A percentile compares a stretch with the other conserved stretches of the same genome.
These are phyloP conservation scores for Fabrea salina DNA, from an alignment of 169 alveolate genomes.

Conservation along the genomic window DNA sequence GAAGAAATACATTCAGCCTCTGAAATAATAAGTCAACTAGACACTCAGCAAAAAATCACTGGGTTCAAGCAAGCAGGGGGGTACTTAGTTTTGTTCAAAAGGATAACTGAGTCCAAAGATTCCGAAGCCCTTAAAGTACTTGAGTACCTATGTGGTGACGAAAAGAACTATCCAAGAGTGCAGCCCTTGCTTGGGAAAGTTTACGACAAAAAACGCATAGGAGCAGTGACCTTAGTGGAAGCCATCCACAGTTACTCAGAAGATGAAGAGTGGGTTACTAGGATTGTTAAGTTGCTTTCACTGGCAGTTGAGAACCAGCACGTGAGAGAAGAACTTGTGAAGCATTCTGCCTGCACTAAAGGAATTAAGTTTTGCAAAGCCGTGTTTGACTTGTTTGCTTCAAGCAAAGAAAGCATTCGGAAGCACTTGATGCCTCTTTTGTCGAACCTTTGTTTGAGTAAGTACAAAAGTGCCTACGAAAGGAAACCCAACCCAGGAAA, in stretches of 20 bases:
- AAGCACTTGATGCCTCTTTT: not conserved
- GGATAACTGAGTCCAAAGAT: not conserved
- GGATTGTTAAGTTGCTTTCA: not conserved
- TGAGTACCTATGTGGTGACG: not conserved
- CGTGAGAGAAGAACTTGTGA: slow-evolving; percentile 18
- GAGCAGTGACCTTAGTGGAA: slow-evolving; percentile 1
- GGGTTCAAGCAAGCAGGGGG: not conserved
- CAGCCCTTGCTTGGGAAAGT: not conserved
- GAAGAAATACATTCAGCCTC: slow-evolving; percentile 6
- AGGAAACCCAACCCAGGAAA: slow-evolving; percentile 27
- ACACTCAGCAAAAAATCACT: not conserved
- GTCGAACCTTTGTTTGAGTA: slow-evolving; percentile 9
- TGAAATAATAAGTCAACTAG: not conserved
- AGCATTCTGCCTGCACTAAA: slow-evolving; percentile 26
- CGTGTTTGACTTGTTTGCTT: not conserved
- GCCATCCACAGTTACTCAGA: not conserved
- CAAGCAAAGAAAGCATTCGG: not conserved
- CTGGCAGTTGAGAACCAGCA: not conserved
- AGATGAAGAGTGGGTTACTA: not conserved
- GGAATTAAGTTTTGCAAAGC: slow-evolving; percentile 1
- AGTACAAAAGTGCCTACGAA: not conserved
- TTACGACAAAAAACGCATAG: slow-evolving; percentile 5
- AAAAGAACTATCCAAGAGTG: not conserved
- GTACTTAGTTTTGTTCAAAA: not conserved
- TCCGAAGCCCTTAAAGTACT: slow-evolving; percentile 14